Percentiles rank a stretch among this genome's conserved stretches.
phyloP scores from a whole-genome alignment of 2,329 filamentous ascomycete genomes.

The Gnomoniopsis sp. region DNA sequence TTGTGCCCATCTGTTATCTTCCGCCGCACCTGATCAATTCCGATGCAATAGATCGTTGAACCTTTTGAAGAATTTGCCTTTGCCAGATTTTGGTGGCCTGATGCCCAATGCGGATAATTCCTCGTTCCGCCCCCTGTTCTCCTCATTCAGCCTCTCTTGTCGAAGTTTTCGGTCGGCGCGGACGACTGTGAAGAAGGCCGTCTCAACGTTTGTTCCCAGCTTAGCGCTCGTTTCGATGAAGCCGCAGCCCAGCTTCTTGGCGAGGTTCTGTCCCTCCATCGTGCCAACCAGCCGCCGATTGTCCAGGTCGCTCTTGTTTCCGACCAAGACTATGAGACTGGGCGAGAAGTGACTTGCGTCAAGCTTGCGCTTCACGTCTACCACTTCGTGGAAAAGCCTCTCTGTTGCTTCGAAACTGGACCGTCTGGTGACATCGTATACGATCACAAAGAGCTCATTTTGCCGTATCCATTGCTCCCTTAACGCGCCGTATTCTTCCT shows the following conservation, averaged over 20 bases:
- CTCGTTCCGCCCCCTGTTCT: constrained; percentile 12
- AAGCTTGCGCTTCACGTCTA: constrained; percentile 12
- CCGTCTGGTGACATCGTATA: constrained; percentile 15
- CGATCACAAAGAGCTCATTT: constrained; percentile 18
- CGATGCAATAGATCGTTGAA: constrained; percentile 4
- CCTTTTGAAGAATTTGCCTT: constrained; percentile 11
- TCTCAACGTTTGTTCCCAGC: constrained; percentile 17
- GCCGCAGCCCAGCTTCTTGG: constrained; percentile 17
- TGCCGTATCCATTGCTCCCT: constrained; percentile 19
- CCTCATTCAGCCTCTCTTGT: constrained; percentile 4
- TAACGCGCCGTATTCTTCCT: constrained; percentile 18
- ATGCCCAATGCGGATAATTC: constrained; percentile 13
- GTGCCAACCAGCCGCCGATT: constrained; percentile 15
- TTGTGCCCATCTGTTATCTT: not conserved
- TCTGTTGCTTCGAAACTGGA: constrained; percentile 17
- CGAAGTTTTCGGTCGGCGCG: constrained; percentile 16
- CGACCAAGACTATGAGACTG: constrained; percentile 15
- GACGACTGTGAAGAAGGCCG: constrained; percentile 18
- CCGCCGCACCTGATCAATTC: not conserved
- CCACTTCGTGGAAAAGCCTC: constrained; percentile 15
- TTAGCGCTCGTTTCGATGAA: constrained; percentile 19
- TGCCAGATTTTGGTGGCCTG: constrained; percentile 10
- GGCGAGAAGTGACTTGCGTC: constrained; percentile 9
- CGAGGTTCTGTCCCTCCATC: constrained; percentile 12
- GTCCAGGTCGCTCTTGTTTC: constrained; percentile 18